Evolutionary conservation across 768 basidiomycete species (phyloP), one percentile per base, ranked within the genome.

Genomic region (Clavulina sp.): DNA sequence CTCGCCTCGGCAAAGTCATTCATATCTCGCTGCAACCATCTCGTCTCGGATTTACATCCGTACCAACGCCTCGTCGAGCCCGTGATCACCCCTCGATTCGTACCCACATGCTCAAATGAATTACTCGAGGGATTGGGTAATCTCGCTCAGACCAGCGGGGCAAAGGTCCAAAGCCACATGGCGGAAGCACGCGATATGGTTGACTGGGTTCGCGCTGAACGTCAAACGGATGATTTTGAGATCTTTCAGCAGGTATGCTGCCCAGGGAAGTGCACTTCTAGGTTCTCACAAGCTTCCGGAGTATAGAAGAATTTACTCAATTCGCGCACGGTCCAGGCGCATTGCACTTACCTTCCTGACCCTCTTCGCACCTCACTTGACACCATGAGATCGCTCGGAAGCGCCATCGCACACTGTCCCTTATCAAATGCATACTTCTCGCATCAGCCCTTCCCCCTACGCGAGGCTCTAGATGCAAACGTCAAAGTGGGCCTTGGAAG

Each of bases 351-450:
- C 64, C 71, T 89, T 30, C 61, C 66, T n/a, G 50, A 63, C 0
- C 63, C 70, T 0, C n/a, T n/a, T n/a, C n/a, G n/a, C n/a, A n/a
- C n/a, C n/a, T 70, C 77, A 31, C 68, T 88, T 7, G 61, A 66
- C 0, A 71, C 69, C 18, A 66, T 91, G 9, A 66, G 68, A 1
- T 55, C 57, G 3, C 62, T 61, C 26, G 75, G 77, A 16, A 75
- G 79, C 1, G 70, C 83, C 1, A 69, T 92, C 21, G 84, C 88
- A 0, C 85, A 88, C 58, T 93, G 89, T 63, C 89, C 89, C 0
- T 69, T 93, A 9, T 89, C 87, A 0, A 92, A 93, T 60, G 72
- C 75, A 2, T 93, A 92, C 65, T 88, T 92, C 64, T 88, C 84
- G 0, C 72, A 56, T n/a, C 59, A 55, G 3, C 52, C 56, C 9